Evolutionary conservation across 1,284 basidiomycete species (phyloP), one percentile per base, ranked within the genome.

Genomic region (Meripilus lineatus): DNA sequence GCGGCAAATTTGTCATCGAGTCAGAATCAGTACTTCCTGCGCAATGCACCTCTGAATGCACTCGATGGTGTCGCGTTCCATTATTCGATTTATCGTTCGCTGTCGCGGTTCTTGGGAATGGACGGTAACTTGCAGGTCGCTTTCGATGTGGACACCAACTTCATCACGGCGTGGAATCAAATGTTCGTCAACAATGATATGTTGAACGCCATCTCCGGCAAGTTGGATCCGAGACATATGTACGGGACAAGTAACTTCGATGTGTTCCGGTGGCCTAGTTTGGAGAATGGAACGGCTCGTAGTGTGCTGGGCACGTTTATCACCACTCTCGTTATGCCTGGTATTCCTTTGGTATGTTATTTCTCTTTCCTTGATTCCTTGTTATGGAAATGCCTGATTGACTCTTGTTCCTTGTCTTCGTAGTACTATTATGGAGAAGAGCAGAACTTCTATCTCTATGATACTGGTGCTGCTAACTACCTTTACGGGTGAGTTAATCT

Each of bases 181-280:
- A 91, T 94, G 80, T 84, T 93, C 54, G 78, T 87, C 54, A 76
- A 79, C 62, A 84, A 95, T 58, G 92, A 95, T 58, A 84, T 94
- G 54, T 50, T 94, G 45, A 93, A 94, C 61, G 64, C 84, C 4
- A 63, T 69, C 32, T 83, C 72, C 0, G 81, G 81, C 48, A 17
- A 59, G 4, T 65, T 91, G 32, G 92, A 95, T 61, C 91, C 92
- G 2, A 71, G 76, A 47, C 92, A 95, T 66, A 81, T 93, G 84
- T 93, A 76, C 59, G 92, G 92, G 35, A 83, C 84, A 14, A 87
- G 85, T 57, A 95, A 95, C 61, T 93, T 93, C 67, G 92, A 95
- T 70, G 78, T 94, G 13, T 94, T 88, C 73, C 77, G 92, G 48
- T 95, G 92, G 92, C 89, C 89, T 2, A 81, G 84, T 64, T 61